A percentile compares a stretch with the other conserved stretches of the same genome.
Conservation (phyloP, 225 moss, liverwort and hornwort genomes). For the Pseudisothecium myosuroides region DNA sequence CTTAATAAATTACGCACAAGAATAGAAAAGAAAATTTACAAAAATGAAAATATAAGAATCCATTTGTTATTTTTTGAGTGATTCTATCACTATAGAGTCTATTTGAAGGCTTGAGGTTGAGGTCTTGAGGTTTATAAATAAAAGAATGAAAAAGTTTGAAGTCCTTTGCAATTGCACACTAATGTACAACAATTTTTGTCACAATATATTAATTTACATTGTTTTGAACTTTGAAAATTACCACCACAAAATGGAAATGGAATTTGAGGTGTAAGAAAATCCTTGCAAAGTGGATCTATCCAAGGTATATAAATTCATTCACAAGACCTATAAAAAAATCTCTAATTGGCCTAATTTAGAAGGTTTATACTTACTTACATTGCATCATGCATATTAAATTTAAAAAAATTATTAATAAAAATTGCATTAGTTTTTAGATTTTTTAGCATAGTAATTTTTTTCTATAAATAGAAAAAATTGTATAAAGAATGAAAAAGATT, state of each 20-base stretch:
- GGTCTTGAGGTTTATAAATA: too few species aligned
- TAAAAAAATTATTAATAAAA: background rate
- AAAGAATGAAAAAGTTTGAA: background rate
- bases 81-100: accelerated
- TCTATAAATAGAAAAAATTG: too few species aligned
- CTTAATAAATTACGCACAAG: background rate
- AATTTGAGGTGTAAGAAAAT: background rate
- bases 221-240: background rate
- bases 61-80: background rate
- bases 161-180: background rate
- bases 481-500: too few species aligned
- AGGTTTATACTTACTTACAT: background rate
- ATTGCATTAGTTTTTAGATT: background rate
- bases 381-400: background rate
- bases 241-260: background rate
- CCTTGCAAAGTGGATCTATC: accelerated
- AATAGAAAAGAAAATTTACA: background rate
- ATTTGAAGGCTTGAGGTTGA: background rate
- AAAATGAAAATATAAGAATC: background rate
- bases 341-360: too few species aligned
- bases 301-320: background rate
- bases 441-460: background rate
- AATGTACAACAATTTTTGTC: background rate
- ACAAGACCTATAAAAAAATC: background rate
- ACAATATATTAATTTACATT: background rate